These are phyloP conservation scores for Phytophthora vignae DNA, from an alignment of 352 stramenopile species.

Conservation along the genomic window DNA sequence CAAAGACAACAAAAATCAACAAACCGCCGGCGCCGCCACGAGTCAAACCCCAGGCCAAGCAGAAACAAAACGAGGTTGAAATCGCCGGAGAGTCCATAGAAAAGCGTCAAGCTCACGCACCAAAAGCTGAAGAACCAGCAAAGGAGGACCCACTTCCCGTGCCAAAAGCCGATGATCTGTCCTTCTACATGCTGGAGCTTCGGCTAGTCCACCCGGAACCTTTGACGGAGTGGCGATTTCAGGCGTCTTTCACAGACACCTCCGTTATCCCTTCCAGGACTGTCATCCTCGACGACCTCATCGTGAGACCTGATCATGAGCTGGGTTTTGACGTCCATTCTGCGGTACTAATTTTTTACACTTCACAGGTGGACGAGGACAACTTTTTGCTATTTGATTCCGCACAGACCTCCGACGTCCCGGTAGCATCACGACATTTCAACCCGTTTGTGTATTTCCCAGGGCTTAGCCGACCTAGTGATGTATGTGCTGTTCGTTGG, in stretches of 20 bases:
- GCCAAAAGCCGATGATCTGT: constrained; percentile 40
- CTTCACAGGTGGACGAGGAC: constrained; percentile 46
- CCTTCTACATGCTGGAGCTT: constrained; percentile 67
- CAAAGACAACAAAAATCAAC: constrained; percentile 1
- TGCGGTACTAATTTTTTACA: neutral
- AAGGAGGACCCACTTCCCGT: neutral
- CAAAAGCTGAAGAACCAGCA: neutral
- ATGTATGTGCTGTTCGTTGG: constrained; percentile 41
- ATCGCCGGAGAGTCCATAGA: neutral
- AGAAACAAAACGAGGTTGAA: constrained; percentile 8
- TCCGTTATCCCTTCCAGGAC: constrained; percentile 33
- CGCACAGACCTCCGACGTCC: neutral
- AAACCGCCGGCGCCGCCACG: neutral
- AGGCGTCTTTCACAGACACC: constrained; percentile 54
- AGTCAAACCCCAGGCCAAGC: neutral
- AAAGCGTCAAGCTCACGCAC: neutral
- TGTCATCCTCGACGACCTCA: constrained; percentile 52
- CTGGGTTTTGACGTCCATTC: neutral
- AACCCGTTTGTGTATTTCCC: constrained; percentile 54
- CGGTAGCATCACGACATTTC: constrained; percentile 35
- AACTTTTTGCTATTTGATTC: constrained; percentile 57
- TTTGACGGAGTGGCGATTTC: constrained; percentile 53
- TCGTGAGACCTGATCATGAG: constrained; percentile 19
- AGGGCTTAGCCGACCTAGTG: constrained; percentile 46
- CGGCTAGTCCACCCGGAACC: constrained; percentile 50